Conservation (phyloP, 2,329 filamentous ascomycete species). For the Sporothrix brunneoviolacea region DNA sequence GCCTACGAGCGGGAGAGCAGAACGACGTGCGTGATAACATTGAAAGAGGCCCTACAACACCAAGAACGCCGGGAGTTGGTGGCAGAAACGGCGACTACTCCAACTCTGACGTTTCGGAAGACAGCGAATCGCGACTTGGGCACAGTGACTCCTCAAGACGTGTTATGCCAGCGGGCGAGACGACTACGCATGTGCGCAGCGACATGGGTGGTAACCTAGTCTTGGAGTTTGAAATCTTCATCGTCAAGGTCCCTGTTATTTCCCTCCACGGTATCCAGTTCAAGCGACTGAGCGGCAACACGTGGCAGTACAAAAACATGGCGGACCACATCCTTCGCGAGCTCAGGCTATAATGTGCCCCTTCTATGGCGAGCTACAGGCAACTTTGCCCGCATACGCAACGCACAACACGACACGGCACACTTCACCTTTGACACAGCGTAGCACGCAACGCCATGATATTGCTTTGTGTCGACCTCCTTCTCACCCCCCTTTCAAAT, state of each 20-base stretch:
- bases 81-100: conserved; percentile 62
- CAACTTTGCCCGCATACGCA: too few relatives aligned
- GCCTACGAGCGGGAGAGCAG: conserved; percentile 49
- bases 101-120: conserved; percentile 80
- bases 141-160: conserved; percentile 38
- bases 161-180: conserved; percentile 62
- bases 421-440: too few relatives aligned
- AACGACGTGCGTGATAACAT: conserved; percentile 53
- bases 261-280: conserved; percentile 95
- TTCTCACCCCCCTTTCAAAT: too few relatives aligned
- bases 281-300: conserved; percentile 91
- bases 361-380: too few relatives aligned
- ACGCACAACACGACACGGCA: too few relatives aligned
- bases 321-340: conserved; percentile 89
- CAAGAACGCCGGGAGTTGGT: conserved; percentile 37
- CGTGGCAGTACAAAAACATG: conserved; percentile 99
- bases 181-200: conserved; percentile 83
- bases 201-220: conserved; percentile 80
- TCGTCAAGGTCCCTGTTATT: conserved; percentile 93
- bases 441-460: neutral
- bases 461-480: too few relatives aligned
- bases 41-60: conserved; percentile 43
- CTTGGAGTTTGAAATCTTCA: conserved; percentile 89
- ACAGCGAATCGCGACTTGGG: conserved; percentile 56
- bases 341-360: conserved; percentile 59